These are phyloP conservation scores for Polytrichum commune DNA, from an alignment of 225 moss, liverwort and hornwort species.

Conservation along the genomic window DNA sequence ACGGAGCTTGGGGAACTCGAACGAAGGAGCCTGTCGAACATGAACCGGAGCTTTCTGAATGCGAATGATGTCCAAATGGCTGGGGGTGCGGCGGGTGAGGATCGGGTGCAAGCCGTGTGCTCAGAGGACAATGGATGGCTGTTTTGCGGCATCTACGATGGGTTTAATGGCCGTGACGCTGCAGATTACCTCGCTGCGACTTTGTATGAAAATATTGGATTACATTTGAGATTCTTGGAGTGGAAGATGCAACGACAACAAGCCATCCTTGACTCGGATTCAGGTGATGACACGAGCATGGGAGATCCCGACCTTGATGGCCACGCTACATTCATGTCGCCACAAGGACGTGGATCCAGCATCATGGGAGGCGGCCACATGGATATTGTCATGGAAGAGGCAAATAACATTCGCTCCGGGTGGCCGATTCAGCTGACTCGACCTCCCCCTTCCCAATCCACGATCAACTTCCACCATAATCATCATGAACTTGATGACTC, in stretches of 20 bases:
- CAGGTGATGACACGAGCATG: constrained; percentile 10
- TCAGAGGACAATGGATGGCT: constrained; percentile 91
- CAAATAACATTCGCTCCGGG: not conserved
- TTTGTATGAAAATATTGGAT: constrained; percentile 71
- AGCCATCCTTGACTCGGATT: constrained; percentile 14
- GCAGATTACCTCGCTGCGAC: constrained; percentile 78
- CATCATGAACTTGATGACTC: not conserved
- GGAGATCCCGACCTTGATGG: not conserved
- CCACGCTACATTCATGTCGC: not conserved
- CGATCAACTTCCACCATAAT: no score
- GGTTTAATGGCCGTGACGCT: constrained; percentile 86
- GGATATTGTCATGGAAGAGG: constrained; percentile 19
- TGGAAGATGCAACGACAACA: constrained; percentile 47
- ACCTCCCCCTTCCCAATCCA: not conserved
- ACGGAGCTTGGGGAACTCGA: constrained; percentile 27
- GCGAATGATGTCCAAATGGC: constrained; percentile 78
- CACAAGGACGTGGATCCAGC: not conserved
- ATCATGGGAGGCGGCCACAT: not conserved
- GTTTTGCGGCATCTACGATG: constrained; percentile 87
- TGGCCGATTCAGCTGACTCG: not conserved
- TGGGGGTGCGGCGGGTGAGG: constrained; percentile 91
- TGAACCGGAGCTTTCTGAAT: constrained; percentile 49
- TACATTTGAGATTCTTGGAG: constrained; percentile 61
- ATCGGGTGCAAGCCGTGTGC: constrained; percentile 93
- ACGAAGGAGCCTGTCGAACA: constrained; percentile 14